phyloP scores from a whole-genome alignment of 2,329 filamentous ascomycete species.

The Rhynchosporium secalis region DNA sequence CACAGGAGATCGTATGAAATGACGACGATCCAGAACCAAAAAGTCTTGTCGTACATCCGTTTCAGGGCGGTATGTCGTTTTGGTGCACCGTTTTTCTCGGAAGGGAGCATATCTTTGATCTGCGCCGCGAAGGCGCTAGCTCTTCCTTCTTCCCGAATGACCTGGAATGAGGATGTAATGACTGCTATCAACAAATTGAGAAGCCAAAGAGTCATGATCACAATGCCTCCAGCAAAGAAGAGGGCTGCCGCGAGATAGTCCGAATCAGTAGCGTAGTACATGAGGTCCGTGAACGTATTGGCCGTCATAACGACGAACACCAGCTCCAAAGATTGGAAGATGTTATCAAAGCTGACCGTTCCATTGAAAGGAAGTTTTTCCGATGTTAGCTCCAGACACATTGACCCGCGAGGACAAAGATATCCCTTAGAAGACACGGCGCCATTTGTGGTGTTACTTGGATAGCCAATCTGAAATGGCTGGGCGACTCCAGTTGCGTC shows the following conservation, averaged over 20 bases:
- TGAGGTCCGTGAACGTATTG: conserved; percentile 92
- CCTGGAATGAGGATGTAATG: conserved; percentile 97
- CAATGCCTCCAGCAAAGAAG: conserved; percentile 72
- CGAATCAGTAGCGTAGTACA: conserved; percentile 90
- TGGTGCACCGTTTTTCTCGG: conserved; percentile 39
- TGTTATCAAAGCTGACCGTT: conserved; percentile 94
- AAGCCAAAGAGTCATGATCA: conserved; percentile 95
- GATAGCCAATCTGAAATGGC: conserved; percentile 64
- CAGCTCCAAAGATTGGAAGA: conserved; percentile 84
- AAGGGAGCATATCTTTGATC: conserved; percentile 47
- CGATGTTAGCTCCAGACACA: conserved; percentile 76
- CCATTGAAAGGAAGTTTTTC: conserved; percentile 64
- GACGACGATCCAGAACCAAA: conserved; percentile 74
- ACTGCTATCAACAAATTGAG: conserved; percentile 94
- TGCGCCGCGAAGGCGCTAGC: conserved; percentile 88
- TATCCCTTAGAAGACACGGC: conserved; percentile 72
- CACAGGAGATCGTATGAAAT: conserved; percentile 80
- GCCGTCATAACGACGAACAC: conserved; percentile 99
- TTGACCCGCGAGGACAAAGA: conserved; percentile 79
- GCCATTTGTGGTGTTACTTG: conserved; percentile 50
- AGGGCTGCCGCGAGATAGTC: conserved; percentile 86
- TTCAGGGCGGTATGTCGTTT: conserved; percentile 58
- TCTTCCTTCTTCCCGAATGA: conserved; percentile 95
- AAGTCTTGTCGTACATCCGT: conserved; percentile 70
- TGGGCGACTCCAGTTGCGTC: conserved; percentile 56